These are phyloP conservation scores for Candida frijolesensis DNA, from an alignment of 1,139 yeast genomes.

Conservation along the genomic window DNA sequence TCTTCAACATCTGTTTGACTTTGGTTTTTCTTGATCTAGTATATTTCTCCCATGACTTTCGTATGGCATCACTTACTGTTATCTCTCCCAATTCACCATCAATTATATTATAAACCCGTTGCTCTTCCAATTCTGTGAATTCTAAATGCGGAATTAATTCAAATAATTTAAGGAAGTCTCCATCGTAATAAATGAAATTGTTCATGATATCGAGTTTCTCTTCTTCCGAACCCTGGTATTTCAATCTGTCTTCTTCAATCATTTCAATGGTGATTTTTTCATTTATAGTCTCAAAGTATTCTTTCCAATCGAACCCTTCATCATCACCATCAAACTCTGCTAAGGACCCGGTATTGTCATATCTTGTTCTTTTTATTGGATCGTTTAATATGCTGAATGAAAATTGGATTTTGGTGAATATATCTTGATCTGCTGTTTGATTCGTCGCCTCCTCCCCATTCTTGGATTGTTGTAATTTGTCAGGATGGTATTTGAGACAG, in stretches of 20 bases:
- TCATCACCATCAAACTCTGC: slow-evolving; percentile 42
- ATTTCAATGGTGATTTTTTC: slow-evolving; percentile 70
- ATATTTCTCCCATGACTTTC: slow-evolving; percentile 56
- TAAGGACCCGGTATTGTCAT: slow-evolving; percentile 69
- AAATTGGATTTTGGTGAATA: slow-evolving; percentile 72
- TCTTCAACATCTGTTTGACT: slow-evolving; percentile 48
- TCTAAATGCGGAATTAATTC: slow-evolving; percentile 80
- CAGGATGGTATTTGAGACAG: slow-evolving; percentile 79
- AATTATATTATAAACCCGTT: slow-evolving; percentile 57
- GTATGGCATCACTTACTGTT: slow-evolving; percentile 29
- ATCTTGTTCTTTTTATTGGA: slow-evolving; percentile 52
- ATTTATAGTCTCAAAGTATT: slow-evolving; percentile 59
- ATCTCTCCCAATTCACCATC: slow-evolving; percentile 42
- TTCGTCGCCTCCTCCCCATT: slow-evolving; percentile 25
- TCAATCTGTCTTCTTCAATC: slow-evolving; percentile 68
- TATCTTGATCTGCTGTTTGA: slow-evolving; percentile 19
- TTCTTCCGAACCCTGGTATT: slow-evolving; percentile 67
- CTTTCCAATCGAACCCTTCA: slow-evolving; percentile 62
- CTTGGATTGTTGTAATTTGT: slow-evolving; percentile 53
- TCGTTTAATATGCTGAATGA: slow-evolving; percentile 75
- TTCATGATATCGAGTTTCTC: slow-evolving; percentile 66
- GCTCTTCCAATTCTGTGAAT: slow-evolving; percentile 59
- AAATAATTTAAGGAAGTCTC: slow-evolving; percentile 69
- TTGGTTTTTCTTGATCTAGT: slow-evolving; percentile 46
- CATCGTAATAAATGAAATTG: slow-evolving; percentile 61